Evolutionary conservation across 768 basidiomycete species (phyloP).

Genomic region (Calvatia gigantea): DNA sequence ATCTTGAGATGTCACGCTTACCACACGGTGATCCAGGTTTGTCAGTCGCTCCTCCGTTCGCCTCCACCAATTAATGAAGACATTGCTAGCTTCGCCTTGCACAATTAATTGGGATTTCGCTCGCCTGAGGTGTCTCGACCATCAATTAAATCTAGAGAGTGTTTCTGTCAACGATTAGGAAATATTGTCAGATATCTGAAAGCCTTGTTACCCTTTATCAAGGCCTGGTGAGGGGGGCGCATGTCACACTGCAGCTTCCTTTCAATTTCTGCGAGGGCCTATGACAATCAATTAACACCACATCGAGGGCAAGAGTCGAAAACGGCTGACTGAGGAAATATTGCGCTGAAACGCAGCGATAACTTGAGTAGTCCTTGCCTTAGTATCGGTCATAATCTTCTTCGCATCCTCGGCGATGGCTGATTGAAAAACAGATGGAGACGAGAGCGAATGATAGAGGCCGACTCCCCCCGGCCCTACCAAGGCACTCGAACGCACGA

Average conservation of each 20-base stretch:
- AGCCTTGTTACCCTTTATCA: background rate
- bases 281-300: background rate
- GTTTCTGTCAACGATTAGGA: background rate
- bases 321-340: background rate
- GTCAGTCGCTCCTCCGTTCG: background rate
- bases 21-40: background rate
- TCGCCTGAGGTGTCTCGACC: background rate
- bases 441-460: background rate
- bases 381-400: background rate
- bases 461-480: background rate
- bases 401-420: background rate
- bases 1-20: background rate
- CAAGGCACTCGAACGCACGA: background rate
- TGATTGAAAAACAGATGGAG: background rate
- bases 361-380: background rate
- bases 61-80: background rate
- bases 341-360: background rate
- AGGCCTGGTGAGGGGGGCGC: background rate
- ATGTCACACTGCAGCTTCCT: background rate
- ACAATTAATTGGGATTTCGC: background rate
- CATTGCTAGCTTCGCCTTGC: background rate
- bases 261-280: background rate
- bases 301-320: too few relatives aligned
- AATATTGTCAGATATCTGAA: too few relatives aligned
- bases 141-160: background rate